Base-by-base conservation (phyloP, 2,329 filamentous ascomycete genomes). In the Trichophyton verrucosum region DNA sequence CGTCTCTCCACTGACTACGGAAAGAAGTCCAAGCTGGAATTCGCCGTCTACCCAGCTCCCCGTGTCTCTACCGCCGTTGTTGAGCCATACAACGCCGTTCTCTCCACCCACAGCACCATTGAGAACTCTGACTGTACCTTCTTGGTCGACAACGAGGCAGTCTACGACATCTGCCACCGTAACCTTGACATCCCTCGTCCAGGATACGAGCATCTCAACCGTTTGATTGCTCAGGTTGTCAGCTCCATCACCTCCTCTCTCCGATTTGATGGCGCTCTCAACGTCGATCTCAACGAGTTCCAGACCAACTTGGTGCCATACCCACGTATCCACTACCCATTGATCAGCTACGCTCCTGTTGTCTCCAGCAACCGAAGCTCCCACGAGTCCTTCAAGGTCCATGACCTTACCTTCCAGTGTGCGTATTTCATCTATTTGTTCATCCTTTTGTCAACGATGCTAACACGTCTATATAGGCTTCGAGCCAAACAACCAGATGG, bases 1-100 rank as follows among this genome's bases (percentile, higher is more conserved):
- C 92, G 94, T 75, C 86, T 99, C 65, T 97, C 94, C 40, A 89
- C 96, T 72, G 94, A 99, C 80, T 99, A 96, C 75, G 92, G 94
- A 82, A 99, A 99, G 87, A 99, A 99, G 87, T 95, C 89, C 85
- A 99, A 99, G 87, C 85, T 99, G 66, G 94, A 99, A 80, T 99
- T 99, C 84, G 96, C 91, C 73, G 91, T 99, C 73, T 99, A 99
- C 82, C 94, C 94, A 72, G 91, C 94, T 69, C 94, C 94, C 63
- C 91, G 96, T 81, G 94, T 94, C 68, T 90, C 92, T 69, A 96
- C 92, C 72, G 95, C 94, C 51, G 92, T 99, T 64, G 94, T 99
- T 66, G 94, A 99, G 86, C 94, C 94, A 64, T 99, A 99, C 86
- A 99, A 99, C 86, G 96, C 94, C 59, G 96, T 97, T 75, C 86